Evolutionary conservation across 179 eudicot species (phyloP).

Genomic region (Spinacia oleracea): DNA sequence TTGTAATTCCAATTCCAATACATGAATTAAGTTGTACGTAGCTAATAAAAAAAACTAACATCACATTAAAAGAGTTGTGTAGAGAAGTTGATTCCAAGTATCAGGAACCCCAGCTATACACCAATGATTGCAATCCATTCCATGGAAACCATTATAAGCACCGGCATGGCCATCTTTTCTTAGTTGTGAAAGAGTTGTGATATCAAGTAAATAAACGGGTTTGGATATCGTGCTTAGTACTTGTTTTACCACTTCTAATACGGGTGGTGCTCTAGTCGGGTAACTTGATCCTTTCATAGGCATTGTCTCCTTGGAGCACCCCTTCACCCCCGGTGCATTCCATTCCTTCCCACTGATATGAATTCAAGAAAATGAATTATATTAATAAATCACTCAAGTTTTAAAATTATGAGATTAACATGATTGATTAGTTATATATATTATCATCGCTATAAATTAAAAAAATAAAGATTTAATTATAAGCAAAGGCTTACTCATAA

Average conservation of each 20-base stretch:
- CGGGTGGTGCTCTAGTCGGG: conserved; percentile 30
- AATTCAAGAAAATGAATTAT: background rate
- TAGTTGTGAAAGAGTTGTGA: conserved; percentile 48
- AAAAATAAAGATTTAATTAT: background rate
- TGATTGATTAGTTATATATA: too few relatives aligned
- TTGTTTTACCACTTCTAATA: conserved; percentile 36
- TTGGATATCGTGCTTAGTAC: conserved; percentile 37
- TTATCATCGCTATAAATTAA: background rate
- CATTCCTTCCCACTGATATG: conserved; percentile 46
- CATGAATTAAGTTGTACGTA: too few relatives aligned
- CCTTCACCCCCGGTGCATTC: conserved; percentile 30
- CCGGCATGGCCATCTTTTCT: conserved; percentile 58
- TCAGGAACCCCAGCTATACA: conserved; percentile 62
- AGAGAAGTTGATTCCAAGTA: conserved; percentile 56
- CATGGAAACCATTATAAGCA: conserved; percentile 34
- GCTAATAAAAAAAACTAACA: too few relatives aligned
- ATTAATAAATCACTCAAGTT: background rate
- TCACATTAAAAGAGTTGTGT: conserved; percentile 29
- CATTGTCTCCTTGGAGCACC: conserved; percentile 35
- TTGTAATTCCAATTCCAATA: too few relatives aligned
- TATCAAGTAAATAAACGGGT: conserved; percentile 43
- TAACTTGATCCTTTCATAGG: conserved; percentile 43
- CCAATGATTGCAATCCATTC: conserved; percentile 68
- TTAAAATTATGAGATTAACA: too few relatives aligned
- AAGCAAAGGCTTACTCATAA: conserved; percentile 39